Conservation (phyloP, 768 basidiomycete genomes). For the Chalciporus piperatus region DNA sequence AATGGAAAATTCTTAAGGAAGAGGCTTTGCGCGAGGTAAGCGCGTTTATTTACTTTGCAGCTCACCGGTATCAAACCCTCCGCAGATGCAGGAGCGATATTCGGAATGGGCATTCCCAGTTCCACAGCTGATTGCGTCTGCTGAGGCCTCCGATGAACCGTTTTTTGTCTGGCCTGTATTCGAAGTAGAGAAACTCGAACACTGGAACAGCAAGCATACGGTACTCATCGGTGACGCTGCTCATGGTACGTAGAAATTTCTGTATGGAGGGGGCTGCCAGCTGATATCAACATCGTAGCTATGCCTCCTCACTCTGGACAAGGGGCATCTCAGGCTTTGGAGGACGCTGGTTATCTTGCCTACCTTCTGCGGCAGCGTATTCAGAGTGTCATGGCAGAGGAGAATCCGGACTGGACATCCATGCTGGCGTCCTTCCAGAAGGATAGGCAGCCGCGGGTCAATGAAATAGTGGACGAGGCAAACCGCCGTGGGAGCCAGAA, state of each 20-base stretch:
- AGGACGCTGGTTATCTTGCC: constrained; percentile 31
- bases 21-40: constrained; percentile 19
- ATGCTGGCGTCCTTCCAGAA: constrained; percentile 22
- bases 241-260: constrained; percentile 21
- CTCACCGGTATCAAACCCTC: neutral
- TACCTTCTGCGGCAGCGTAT: constrained; percentile 22
- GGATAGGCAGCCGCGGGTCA: constrained; percentile 23
- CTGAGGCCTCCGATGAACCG: constrained; percentile 13
- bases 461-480: constrained; percentile 27
- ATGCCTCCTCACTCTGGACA: constrained; percentile 33
- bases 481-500: constrained; percentile 26
- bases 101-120: constrained; percentile 28
- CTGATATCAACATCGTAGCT: constrained; percentile 10
- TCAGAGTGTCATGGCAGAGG: neutral
- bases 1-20: constrained; percentile 27
- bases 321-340: constrained; percentile 31
- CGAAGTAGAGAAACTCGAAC: constrained; percentile 21
- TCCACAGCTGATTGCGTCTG: constrained; percentile 23
- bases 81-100: constrained; percentile 26
- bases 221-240: constrained; percentile 33
- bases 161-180: constrained; percentile 30
- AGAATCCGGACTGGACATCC: constrained; percentile 12
- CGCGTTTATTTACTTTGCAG: neutral
- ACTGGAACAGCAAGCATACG: constrained; percentile 23
- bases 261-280: neutral